phyloP scores from a whole-genome alignment of 306 rosid species.

The Mimosa pudica region DNA sequence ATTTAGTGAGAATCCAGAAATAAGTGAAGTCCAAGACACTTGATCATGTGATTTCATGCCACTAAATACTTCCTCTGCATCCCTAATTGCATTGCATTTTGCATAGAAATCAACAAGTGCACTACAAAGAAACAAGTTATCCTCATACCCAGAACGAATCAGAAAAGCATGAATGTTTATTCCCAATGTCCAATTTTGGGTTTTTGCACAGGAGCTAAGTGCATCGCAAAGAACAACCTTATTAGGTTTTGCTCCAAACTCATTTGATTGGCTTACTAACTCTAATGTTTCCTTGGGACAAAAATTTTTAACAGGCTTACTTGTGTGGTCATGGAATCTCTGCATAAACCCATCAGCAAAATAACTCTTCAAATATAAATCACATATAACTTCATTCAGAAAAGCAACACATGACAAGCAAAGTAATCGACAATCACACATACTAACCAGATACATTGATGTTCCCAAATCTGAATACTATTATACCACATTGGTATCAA shows the following conservation, averaged over 20 bases:
- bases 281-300: conserved; percentile 29
- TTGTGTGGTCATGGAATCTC: conserved; percentile 14
- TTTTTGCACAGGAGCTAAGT: conserved; percentile 58
- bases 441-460: too few relatives aligned
- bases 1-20: conserved; percentile 55
- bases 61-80: conserved; percentile 55
- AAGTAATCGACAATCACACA: too few relatives aligned
- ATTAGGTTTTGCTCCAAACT: conserved; percentile 31
- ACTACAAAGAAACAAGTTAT: conserved; percentile 53
- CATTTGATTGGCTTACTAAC: conserved; percentile 30
- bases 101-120: conserved; percentile 62
- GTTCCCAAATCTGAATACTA: too few relatives aligned
- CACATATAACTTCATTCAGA: conserved; percentile 10
- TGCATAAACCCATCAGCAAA: conserved; percentile 33
- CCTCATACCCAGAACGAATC: conserved; percentile 50
- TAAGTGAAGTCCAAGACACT: conserved; percentile 73
- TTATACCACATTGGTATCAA: too few relatives aligned
- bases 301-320: conserved; percentile 15
- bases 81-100: conserved; percentile 51
- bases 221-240: conserved; percentile 52
- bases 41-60: conserved; percentile 58
- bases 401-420: too few relatives aligned
- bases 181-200: conserved; percentile 47
- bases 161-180: conserved; percentile 54
- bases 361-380: conserved; percentile 17